phyloP scores from a whole-genome alignment of 331 rosid genomes.

The Dryas integrifolia region DNA sequence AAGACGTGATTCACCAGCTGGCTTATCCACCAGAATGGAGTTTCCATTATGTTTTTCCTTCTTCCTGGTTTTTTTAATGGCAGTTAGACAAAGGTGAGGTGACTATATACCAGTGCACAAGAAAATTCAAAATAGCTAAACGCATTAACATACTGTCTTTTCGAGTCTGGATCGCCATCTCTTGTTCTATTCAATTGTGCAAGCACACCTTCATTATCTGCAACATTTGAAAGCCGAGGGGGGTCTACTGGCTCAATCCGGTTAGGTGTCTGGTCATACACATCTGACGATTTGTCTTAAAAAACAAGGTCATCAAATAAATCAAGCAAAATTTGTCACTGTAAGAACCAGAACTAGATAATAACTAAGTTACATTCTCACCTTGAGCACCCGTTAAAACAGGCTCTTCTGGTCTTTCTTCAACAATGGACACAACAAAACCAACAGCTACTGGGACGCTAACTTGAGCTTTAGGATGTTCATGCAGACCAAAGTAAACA shows the following conservation, averaged over 20 bases:
- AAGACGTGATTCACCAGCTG: conserved; percentile 49
- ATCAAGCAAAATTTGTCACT: conserved; percentile 26
- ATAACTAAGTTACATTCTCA: conserved; percentile 32
- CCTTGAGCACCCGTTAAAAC: conserved; percentile 48
- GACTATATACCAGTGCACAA: conserved; percentile 13
- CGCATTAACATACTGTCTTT: conserved; percentile 65
- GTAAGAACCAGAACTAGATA: conserved; percentile 36
- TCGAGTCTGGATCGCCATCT: conserved; percentile 54
- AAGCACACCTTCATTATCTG: conserved; percentile 34
- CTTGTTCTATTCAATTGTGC: conserved; percentile 35
- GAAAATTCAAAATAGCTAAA: conserved; percentile 14
- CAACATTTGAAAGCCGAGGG: conserved; percentile 36
- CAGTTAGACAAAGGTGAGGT: conserved; percentile 31
- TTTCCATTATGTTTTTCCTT: conserved; percentile 41
- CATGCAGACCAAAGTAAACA: conserved; percentile 71
- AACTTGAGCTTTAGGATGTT: conserved; percentile 63
- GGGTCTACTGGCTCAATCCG: conserved; percentile 41
- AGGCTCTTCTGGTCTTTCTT: conserved; percentile 39
- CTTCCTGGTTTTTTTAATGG: conserved; percentile 49
- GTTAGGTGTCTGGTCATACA: conserved; percentile 36
- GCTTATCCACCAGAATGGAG: conserved; percentile 37
- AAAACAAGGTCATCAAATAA: conserved; percentile 31
- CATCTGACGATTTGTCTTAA: conserved; percentile 47
- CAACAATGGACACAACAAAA: conserved; percentile 36
- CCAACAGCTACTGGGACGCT: conserved; percentile 49